Evolutionary conservation across 306 rosid species (phyloP).

Genomic region (Quercus bicolor): DNA sequence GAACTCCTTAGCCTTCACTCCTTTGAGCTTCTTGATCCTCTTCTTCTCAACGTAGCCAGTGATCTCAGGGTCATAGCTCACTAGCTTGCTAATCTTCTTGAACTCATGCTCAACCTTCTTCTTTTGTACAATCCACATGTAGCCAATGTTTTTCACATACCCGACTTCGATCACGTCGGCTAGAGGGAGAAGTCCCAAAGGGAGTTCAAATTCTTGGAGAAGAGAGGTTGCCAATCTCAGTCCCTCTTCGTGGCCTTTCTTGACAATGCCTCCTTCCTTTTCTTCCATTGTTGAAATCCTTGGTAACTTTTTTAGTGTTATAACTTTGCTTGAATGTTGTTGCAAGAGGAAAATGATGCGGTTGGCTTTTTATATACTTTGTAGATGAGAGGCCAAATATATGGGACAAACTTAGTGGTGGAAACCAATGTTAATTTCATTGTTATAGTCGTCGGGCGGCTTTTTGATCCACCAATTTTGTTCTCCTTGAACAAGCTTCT

Average conservation of each 20-base stretch:
- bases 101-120: constrained; percentile 86
- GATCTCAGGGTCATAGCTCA: constrained; percentile 66
- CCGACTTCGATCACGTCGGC: constrained; percentile 70
- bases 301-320: background rate
- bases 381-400: background rate
- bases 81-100: constrained; percentile 67
- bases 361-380: constrained; percentile 4
- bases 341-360: constrained; percentile 2
- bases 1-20: constrained; percentile 89
- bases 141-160: constrained; percentile 59
- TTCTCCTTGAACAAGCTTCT: constrained; percentile 19
- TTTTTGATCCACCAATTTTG: background rate
- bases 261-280: constrained; percentile 73
- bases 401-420: constrained; percentile 34
- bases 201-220: constrained; percentile 66
- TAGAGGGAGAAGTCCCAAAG: constrained; percentile 73
- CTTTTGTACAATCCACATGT: constrained; percentile 82
- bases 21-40: constrained; percentile 74
- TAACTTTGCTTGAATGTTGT: background rate
- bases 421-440: constrained; percentile 32
- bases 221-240: constrained; percentile 45
- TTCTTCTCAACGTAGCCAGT: constrained; percentile 55
- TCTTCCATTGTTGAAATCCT: constrained; percentile 44
- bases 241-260: constrained; percentile 71
- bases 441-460: constrained; percentile 26